Evolutionary conservation across 1,284 basidiomycete genomes (phyloP).

Genomic region (Rhodotorula sp.): DNA sequence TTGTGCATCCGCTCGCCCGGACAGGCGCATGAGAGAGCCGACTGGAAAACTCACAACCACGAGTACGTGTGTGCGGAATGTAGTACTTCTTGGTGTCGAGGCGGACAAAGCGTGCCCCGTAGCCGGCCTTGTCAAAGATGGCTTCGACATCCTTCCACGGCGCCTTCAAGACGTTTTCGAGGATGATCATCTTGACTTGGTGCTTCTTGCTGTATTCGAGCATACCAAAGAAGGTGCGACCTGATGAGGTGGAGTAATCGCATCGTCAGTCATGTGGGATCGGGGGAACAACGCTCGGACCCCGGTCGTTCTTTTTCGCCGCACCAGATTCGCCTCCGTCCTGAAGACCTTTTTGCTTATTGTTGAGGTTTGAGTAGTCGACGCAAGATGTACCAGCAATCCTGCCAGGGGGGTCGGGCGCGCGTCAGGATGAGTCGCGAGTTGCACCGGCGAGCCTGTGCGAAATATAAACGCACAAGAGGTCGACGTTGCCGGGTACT

Average conservation of each 20-base stretch:
- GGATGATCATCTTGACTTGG: constrained; percentile 80
- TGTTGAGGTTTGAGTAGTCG: constrained; percentile 93
- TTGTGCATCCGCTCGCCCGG: too few species aligned
- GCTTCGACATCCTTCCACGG: constrained; percentile 77
- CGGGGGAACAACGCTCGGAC: constrained; percentile 53
- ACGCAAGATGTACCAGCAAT: constrained; percentile 94
- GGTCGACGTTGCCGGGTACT: constrained; percentile 86
- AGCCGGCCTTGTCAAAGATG: constrained; percentile 72
- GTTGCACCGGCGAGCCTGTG: background rate
- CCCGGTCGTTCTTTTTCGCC: too few species aligned
- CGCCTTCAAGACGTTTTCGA: constrained; percentile 90
- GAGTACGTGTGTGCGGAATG: constrained; percentile 88
- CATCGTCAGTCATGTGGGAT: background rate
- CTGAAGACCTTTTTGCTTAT: constrained; percentile 69
- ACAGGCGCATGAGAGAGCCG: too few species aligned
- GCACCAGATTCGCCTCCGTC: constrained; percentile 77
- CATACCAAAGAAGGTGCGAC: constrained; percentile 59
- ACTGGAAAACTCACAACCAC: constrained; percentile 58
- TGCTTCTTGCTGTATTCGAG: constrained; percentile 86
- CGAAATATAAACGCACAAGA: constrained; percentile 31
- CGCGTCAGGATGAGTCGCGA: background rate
- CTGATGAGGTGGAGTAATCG: constrained; percentile 5
- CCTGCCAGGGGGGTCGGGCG: constrained; percentile 49
- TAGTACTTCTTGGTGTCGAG: constrained; percentile 92
- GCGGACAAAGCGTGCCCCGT: constrained; percentile 68